Evolutionary conservation across 1,284 basidiomycete species (phyloP), one percentile per base, ranked within the genome.

Genomic region (Trichosporon sp.): DNA sequence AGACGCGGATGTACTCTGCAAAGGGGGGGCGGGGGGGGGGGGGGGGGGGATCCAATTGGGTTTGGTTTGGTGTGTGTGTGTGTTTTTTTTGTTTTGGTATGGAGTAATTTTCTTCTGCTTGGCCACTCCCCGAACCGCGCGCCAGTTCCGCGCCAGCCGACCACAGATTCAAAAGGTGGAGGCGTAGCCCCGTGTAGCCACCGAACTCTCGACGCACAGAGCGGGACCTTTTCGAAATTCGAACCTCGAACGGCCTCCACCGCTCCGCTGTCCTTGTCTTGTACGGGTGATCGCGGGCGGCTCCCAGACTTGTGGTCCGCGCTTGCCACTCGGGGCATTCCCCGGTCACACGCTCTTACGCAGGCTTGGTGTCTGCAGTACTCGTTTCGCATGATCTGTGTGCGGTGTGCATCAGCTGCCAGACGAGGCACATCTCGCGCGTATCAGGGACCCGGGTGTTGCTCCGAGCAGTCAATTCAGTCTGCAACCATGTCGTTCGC

Each of bases 81-180:
- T n/a, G n/a, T n/a, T n/a, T n/a, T n/a, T n/a, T n/a, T n/a, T n/a
- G n/a, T n/a, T n/a, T n/a, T n/a, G n/a, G n/a, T n/a, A n/a, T n/a
- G n/a, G n/a, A n/a, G n/a, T n/a, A n/a, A n/a, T n/a, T n/a, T n/a
- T n/a, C n/a, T 54, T 54, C 51, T 54, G 51, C 51, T 54, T 54
- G 51, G 51, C 51, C 51, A 54, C 51, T 54, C 16, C 16, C 51
- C n/a, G 19, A 54, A 21, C 51, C 51, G 51, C 51, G 21, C 51
- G n/a, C 51, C 51, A 54, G 21, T 26, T 54, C 51, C 51, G 51
- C 51, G 51, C 51, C 51, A 54, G 51, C 51, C 51, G 51, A 10
- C 51, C 8, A 21, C 8, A 54, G 51, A 21, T 54, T 5, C 10
- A 21, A 21, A 7, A 2, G 51, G 51, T 54, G 51, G 51, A 54